Evolutionary conservation across 1,139 yeast genomes (phyloP), one percentile per base, ranked within the genome.

Genomic region (Hansenula lynferdii): DNA sequence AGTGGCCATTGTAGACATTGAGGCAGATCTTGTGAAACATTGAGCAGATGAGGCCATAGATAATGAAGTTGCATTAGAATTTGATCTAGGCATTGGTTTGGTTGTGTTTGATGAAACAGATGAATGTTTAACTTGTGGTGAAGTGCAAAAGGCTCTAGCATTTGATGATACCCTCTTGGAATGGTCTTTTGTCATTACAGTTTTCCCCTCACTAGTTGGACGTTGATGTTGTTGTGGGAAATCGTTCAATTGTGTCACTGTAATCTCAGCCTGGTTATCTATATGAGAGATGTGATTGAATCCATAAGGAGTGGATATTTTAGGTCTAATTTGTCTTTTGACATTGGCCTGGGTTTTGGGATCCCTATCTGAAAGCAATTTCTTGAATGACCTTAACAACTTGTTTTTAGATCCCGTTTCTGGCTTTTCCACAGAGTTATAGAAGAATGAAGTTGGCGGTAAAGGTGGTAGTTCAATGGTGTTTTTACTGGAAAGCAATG

Each of bases 391-490:
- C 16, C 47, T 49, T 14, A 52, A 33, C 15, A 61, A 42, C 15
- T 41, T 48, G 30, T 42, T 35, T 14, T 18, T 31, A 12, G 20
- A 10, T 15, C 28, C 24, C n/a, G 30, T 21, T 12, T 23, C 15
- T 25, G 35, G 22, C 38, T 39, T 23, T 20, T 20, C 30, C 36
- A 34, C 36, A 25, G 33, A 33, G 34, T n/a, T 10, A 20, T 32
- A 18, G 38, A 53, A 55, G 41, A 41, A 57, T 4, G 57, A 51
- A 4, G 58, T 45, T 33, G 60, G 59, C 7, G 58, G 57, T 28
- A 61, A 43, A 11, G 67, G 63, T 8, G 63, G 64, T 11, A 61
- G 45, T 19, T 54, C 56, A 14, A 64, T 58, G 28, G 57, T 60
- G 31, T 53, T 51, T 35, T 54, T 55, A 36, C 54, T 57, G 20